phyloP scores from a whole-genome alignment of 108 stramenopile species.

The Cyclotella distinguenda region DNA sequence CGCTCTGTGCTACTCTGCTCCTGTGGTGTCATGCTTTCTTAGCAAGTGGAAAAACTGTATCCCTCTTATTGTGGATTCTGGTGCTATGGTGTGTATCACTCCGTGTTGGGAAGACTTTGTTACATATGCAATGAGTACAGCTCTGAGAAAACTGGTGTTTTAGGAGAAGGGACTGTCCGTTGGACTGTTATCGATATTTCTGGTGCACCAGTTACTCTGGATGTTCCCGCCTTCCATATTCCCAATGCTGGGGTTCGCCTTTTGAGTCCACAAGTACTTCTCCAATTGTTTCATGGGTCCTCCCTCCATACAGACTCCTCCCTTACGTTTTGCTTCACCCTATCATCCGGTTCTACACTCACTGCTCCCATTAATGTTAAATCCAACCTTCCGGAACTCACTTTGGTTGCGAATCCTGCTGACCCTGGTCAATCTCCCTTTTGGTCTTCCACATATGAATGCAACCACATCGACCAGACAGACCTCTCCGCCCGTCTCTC shows the following conservation, averaged over 20 bases:
- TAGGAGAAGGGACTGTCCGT: constrained; percentile 19
- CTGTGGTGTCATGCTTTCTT: too few relatives aligned
- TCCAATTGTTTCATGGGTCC: constrained; percentile 25
- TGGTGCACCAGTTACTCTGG: not conserved
- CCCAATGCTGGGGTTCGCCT: constrained; percentile 19
- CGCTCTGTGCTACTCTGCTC: too few relatives aligned
- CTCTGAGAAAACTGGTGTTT: constrained; percentile 11
- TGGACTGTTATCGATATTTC: constrained; percentile 4
- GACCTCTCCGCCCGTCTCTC: not conserved
- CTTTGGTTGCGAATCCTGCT: not conserved
- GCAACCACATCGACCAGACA: too few relatives aligned
- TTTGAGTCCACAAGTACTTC: constrained; percentile 35
- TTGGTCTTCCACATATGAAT: too few relatives aligned
- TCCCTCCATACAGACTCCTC: too few relatives aligned
- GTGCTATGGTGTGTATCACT: constrained; percentile 26
- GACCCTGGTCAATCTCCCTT: not conserved
- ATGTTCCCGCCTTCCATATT: constrained; percentile 22
- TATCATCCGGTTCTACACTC: not conserved
- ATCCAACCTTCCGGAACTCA: not conserved
- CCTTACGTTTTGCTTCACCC: too few relatives aligned
- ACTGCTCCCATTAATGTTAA: not conserved
- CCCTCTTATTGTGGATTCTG: constrained; percentile 22
- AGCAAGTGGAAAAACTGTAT: too few relatives aligned
- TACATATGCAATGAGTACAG: constrained; percentile 9
- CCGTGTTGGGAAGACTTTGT: constrained; percentile 15